Evolutionary conservation across 495 filamentous ascomycete species (phyloP).

Genomic region (Pyrenula massariospora): DNA sequence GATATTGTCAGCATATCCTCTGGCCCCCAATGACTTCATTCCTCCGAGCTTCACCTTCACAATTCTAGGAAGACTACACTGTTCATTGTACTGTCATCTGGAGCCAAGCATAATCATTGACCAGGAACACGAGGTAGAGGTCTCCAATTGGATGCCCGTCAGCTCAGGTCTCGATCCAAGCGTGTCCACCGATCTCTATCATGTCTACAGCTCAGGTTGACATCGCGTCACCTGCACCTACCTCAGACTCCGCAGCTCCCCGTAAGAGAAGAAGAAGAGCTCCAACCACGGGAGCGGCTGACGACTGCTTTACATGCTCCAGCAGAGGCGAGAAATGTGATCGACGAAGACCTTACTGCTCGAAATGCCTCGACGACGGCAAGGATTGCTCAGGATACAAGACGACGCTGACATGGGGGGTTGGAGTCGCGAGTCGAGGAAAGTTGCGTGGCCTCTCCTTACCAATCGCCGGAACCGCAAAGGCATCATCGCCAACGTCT

Average conservation of each 20-base stretch:
- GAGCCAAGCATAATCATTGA: not conserved
- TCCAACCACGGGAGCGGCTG: slow-evolving; percentile 76
- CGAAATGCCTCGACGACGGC: slow-evolving; percentile 80
- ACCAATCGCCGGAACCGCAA: slow-evolving; percentile 47
- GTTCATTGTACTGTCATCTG: not conserved
- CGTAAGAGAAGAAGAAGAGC: slow-evolving; percentile 82
- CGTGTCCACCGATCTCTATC: not conserved
- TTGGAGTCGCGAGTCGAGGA: slow-evolving; percentile 91
- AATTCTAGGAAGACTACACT: not conserved
- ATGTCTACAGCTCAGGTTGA: not conserved
- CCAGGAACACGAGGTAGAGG: not conserved
- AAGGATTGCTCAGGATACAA: slow-evolving; percentile 96
- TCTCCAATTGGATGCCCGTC: not conserved
- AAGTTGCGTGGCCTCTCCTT: slow-evolving; percentile 84
- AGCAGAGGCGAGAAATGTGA: slow-evolving; percentile 80
- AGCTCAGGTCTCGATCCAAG: not conserved
- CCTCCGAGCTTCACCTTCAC: not conserved
- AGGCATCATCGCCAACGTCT: slow-evolving; percentile 1
- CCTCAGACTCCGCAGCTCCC: slow-evolving; percentile 11
- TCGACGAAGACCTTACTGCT: slow-evolving; percentile 86
- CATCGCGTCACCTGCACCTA: not conserved
- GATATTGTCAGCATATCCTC: not conserved
- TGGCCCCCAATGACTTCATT: not conserved
- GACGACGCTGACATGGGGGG: slow-evolving; percentile 94
- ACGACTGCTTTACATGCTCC: slow-evolving; percentile 92